Percentiles rank a stretch among this genome's conserved stretches.
These are phyloP conservation scores for Gonapodya prolifera DNA, from an alignment of 192 early-diverging fungal genomes.

Conservation along the genomic window DNA sequence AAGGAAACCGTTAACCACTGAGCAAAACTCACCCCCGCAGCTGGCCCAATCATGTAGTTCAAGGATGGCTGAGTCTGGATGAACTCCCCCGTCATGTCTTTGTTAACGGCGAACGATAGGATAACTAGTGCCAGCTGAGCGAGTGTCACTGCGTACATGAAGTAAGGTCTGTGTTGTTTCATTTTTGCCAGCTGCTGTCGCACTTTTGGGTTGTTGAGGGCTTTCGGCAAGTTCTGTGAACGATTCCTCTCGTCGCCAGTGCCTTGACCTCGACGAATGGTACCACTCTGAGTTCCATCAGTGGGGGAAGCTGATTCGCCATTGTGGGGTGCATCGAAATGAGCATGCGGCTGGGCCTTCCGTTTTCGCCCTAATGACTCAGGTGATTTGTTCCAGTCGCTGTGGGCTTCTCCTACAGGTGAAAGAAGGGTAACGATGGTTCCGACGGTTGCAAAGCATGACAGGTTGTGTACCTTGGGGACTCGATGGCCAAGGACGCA, in stretches of 20 bases:
- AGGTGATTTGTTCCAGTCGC: too few relatives aligned
- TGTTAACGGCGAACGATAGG: conserved; percentile 39
- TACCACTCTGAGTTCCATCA: background rate
- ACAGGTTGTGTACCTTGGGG: too few relatives aligned
- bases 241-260: conserved; percentile 10
- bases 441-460: too few relatives aligned
- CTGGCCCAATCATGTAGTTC: conserved; percentile 76
- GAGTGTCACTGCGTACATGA: conserved; percentile 25
- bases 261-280: conserved; percentile 4
- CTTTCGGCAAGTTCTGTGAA: conserved; percentile 10
- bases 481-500: too few relatives aligned
- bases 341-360: background rate
- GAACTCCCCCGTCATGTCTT: conserved; percentile 36
- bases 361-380: background rate
- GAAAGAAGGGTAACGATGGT: too few relatives aligned
- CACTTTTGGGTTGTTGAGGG: conserved; percentile 29
- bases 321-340: background rate
- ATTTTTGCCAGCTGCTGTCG: conserved; percentile 24
- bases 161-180: conserved; percentile 31
- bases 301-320: background rate
- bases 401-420: too few relatives aligned
- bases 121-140: conserved; percentile 28
- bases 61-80: conserved; percentile 50
- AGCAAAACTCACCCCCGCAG: conserved; percentile 18
- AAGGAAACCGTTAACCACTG: background rate